phyloP scores from a whole-genome alignment of 2,329 filamentous ascomycete genomes.

The Neurospora sp. region DNA sequence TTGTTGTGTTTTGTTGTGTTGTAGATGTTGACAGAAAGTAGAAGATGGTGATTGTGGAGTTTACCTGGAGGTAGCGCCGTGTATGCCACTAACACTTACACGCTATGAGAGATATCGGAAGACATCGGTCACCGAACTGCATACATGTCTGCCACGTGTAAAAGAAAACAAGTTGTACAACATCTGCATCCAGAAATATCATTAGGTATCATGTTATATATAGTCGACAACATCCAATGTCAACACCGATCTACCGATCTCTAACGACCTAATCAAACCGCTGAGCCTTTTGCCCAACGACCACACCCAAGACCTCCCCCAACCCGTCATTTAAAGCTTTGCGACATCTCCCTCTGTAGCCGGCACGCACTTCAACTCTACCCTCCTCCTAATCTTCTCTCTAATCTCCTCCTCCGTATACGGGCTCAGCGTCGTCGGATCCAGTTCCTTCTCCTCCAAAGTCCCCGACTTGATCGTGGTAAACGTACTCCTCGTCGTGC shows the following conservation, averaged over 20 bases:
- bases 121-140: background rate
- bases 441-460: slow-evolving; percentile 36
- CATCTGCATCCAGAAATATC: background rate
- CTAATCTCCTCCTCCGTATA: slow-evolving; percentile 34
- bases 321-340: slow-evolving; percentile 19
- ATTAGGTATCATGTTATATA: background rate
- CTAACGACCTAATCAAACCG: background rate
- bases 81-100: background rate
- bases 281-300: background rate
- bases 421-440: slow-evolving; percentile 32
- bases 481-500: slow-evolving; percentile 24
- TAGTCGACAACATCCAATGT: background rate
- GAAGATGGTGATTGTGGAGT: background rate
- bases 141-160: background rate
- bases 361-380: slow-evolving; percentile 14
- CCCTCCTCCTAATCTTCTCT: slow-evolving; percentile 25
- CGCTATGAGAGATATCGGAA: background rate
- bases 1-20: background rate
- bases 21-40: background rate
- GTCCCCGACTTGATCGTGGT: slow-evolving; percentile 40
- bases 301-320: background rate
- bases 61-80: background rate
- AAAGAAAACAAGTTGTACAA: background rate
- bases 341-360: slow-evolving; percentile 14
- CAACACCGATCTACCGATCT: background rate